Conservation (phyloP, 495 filamentous ascomycete species). For the Endocarpon pusillum region DNA sequence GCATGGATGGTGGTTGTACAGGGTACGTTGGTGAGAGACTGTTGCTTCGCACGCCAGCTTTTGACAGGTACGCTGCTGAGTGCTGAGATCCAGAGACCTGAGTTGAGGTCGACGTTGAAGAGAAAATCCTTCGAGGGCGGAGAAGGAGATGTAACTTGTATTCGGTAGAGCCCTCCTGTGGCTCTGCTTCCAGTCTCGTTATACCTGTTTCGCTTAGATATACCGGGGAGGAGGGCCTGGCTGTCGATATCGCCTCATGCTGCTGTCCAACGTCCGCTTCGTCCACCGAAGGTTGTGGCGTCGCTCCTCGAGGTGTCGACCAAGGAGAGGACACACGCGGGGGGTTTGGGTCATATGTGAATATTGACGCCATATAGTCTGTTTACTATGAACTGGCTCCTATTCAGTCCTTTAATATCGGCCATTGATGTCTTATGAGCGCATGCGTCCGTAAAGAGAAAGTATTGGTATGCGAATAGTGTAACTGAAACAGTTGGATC, state of each 20-base stretch:
- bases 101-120: conserved; percentile 41
- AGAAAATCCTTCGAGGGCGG: conserved; percentile 57
- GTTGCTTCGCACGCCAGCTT: conserved; percentile 10
- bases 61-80: conserved; percentile 18
- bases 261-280: not conserved
- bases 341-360: conserved; percentile 82
- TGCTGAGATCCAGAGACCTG: conserved; percentile 44
- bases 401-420: too few relatives aligned
- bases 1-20: conserved; percentile 11
- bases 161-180: conserved; percentile 84
- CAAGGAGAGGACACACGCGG: conserved; percentile 82
- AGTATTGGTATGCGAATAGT: conserved; percentile 31
- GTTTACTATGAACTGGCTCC: too few relatives aligned
- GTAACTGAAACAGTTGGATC: conserved; percentile 31
- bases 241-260: conserved; percentile 1
- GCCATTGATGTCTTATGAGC: conserved; percentile 12
- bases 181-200: conserved; percentile 70
- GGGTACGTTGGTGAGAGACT: conserved; percentile 3
- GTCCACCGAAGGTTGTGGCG: conserved; percentile 15
- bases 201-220: conserved; percentile 50
- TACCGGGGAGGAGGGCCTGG: conserved; percentile 25
- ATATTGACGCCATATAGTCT: conserved; percentile 74
- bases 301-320: conserved; percentile 37
- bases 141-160: conserved; percentile 93
- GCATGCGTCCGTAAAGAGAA: conserved; percentile 20